Evolutionary conservation across 139 green algal species (phyloP).

Genomic region (Volvox reticuliferus): DNA sequence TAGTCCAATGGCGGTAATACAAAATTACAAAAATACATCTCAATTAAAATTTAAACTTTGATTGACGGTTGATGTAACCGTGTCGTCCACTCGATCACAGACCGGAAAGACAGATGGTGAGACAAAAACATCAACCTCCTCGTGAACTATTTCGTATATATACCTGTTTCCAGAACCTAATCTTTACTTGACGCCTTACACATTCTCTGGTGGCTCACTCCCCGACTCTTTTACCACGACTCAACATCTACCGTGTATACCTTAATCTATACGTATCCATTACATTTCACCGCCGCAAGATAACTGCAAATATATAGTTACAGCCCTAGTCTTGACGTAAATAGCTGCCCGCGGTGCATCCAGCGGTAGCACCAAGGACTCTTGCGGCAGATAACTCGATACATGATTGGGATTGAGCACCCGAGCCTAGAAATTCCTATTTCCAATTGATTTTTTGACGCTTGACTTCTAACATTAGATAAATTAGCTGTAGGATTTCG

Average conservation of each 20-base stretch:
- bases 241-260: not conserved
- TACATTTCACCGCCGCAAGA: not conserved
- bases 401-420: too few relatives aligned
- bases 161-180: not conserved
- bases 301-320: not conserved
- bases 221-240: not conserved
- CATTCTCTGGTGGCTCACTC: not conserved
- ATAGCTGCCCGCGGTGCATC: not conserved
- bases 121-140: not conserved
- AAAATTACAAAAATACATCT: not conserved
- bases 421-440: too few relatives aligned
- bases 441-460: too few relatives aligned
- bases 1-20: not conserved
- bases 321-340: not conserved
- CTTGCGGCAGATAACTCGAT: too few relatives aligned
- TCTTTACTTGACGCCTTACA: not conserved
- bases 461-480: too few relatives aligned
- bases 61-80: not conserved
- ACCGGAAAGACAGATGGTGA: not conserved
- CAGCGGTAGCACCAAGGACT: not conserved
- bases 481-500: not conserved
- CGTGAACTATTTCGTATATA: not conserved
- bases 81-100: not conserved
- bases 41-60: not conserved
- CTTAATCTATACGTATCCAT: not conserved